Base-by-base conservation (phyloP, 1,139 yeast genomes). In the Candida sanyaensis region DNA sequence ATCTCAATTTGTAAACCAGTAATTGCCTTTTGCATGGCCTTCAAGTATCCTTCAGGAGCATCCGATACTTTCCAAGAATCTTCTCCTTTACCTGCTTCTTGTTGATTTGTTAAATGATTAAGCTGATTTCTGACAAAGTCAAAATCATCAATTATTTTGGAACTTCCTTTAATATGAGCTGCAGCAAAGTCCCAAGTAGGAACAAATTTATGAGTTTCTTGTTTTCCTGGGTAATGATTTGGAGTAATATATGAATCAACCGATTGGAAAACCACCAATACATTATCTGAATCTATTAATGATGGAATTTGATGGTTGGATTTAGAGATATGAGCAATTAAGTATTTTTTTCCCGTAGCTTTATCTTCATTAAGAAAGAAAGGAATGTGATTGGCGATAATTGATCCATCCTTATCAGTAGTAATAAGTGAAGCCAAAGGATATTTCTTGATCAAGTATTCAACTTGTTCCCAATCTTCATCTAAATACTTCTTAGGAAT, bases 171-270 rank as follows among this genome's bases (percentile, higher is more conserved):
- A 37, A 80, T 72, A 57, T 85, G 89, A 34, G 80, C 84, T 4
- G 81, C 66, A 1, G 81, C 83, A 65, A 80, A 85, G 62, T 81
- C 85, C 91, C 90, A 85, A 0, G 91, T 85, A 10, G 90, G 89
- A 8, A 84, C 91, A 37, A 73, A 77, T 56, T 83, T 84, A 52
- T 83, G 86, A 27, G 85, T 80, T 44, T 73, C 75, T 53, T 73
- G 68, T 64, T 85, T 84, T 2, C 75, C 72, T 2, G 81, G 78
- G 58, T 85, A 84, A 73, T 84, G 84, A 12, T 75, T 65, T 2
- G 91, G 89, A 7, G 85, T 68, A 32, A 84, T 76, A 59, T 85
- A 85, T 1, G 81, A 70, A 56, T 82, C 74, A 4, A 63, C 67
- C 5, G 83, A 74, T 60, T 77, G 81, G 68, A 85, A 85, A 5